Percentiles rank a stretch among this genome's conserved stretches.
These are phyloP conservation scores for Boletus reticuloceps DNA, from an alignment of 768 basidiomycete species.

Conservation along the genomic window DNA sequence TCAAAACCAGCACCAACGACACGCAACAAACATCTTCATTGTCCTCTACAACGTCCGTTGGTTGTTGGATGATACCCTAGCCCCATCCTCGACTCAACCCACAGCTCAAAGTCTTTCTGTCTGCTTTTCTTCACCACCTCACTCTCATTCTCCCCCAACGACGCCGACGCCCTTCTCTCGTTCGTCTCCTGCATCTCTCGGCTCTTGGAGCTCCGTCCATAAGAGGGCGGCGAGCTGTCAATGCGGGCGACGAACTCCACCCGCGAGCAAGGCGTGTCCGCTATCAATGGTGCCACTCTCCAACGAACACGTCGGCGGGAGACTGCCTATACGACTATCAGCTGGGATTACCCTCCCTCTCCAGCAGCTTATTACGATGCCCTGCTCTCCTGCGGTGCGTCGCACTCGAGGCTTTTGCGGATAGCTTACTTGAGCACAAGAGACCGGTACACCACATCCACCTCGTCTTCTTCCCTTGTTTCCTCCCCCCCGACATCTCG, in stretches of 20 bases:
- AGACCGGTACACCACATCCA: background rate
- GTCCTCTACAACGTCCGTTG: no score
- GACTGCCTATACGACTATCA: conserved; percentile 9
- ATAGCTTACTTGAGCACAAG: conserved; percentile 20
- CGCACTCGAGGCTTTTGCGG: conserved; percentile 25
- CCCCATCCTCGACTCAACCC: no score
- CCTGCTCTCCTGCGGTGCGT: conserved; percentile 25
- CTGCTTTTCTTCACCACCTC: background rate
- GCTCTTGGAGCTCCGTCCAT: background rate
- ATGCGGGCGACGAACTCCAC: conserved; percentile 18
- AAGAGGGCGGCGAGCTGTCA: conserved; percentile 3
- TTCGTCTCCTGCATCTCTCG: background rate
- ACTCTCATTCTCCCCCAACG: background rate
- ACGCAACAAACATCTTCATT: background rate
- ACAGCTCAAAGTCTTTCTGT: no score
- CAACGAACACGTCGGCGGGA: conserved; percentile 9
- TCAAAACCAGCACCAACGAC: background rate
- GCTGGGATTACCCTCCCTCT: conserved; percentile 24
- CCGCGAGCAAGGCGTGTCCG: background rate
- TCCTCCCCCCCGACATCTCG: no score
- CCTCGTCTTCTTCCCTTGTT: background rate
- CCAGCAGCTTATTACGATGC: conserved; percentile 14
- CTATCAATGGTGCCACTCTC: background rate
- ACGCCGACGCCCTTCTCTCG: background rate
- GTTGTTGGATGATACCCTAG: background rate